A percentile compares a stretch with the other conserved stretches of the same genome.
Conservation (phyloP, 2,329 filamentous ascomycete genomes). For the Neofusicoccum sp. region DNA sequence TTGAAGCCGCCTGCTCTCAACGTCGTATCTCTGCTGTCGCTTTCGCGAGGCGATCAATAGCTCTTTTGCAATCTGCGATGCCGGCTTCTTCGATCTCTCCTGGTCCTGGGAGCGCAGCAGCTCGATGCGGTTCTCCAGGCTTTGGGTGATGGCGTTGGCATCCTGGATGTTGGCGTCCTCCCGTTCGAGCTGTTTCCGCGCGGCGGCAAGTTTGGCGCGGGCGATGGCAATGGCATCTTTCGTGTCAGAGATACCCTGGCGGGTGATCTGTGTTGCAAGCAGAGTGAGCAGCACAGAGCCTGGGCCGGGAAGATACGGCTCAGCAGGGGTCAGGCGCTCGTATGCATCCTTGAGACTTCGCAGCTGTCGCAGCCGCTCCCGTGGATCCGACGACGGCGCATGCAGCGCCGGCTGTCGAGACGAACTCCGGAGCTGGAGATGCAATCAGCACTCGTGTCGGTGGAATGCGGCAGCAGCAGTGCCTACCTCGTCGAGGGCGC, state of each 20-base stretch:
- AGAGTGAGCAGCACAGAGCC: slow-evolving; percentile 72
- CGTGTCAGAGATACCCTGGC: slow-evolving; percentile 66
- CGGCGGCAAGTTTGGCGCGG: slow-evolving; percentile 42
- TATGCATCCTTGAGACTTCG: slow-evolving; percentile 65
- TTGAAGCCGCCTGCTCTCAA: slow-evolving; percentile 63
- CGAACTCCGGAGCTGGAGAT: slow-evolving; percentile 49
- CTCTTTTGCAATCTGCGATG: slow-evolving; percentile 65
- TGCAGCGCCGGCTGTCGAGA: slow-evolving; percentile 27
- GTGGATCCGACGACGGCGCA: slow-evolving; percentile 38
- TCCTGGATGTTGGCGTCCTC: slow-evolving; percentile 53
- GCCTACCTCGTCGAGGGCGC: slow-evolving; percentile 49
- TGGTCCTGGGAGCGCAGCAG: slow-evolving; percentile 61
- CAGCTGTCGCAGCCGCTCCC: slow-evolving; percentile 48
- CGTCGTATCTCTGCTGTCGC: slow-evolving; percentile 63
- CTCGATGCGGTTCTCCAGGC: slow-evolving; percentile 61
- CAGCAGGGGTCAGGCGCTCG: slow-evolving; percentile 60
- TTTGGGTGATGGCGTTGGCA: slow-evolving; percentile 47
- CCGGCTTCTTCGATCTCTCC: slow-evolving; percentile 59
- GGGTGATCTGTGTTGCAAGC: slow-evolving; percentile 69
- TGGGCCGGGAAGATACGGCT: slow-evolving; percentile 65
- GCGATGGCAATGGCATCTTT: slow-evolving; percentile 58
- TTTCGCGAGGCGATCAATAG: slow-evolving; percentile 62
- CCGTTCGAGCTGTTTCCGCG: slow-evolving; percentile 43
- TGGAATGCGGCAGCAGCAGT: neutral
- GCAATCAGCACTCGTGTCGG: neutral